phyloP scores from a whole-genome alignment of 176 grass and related monocot species.

The Phragmites australis region DNA sequence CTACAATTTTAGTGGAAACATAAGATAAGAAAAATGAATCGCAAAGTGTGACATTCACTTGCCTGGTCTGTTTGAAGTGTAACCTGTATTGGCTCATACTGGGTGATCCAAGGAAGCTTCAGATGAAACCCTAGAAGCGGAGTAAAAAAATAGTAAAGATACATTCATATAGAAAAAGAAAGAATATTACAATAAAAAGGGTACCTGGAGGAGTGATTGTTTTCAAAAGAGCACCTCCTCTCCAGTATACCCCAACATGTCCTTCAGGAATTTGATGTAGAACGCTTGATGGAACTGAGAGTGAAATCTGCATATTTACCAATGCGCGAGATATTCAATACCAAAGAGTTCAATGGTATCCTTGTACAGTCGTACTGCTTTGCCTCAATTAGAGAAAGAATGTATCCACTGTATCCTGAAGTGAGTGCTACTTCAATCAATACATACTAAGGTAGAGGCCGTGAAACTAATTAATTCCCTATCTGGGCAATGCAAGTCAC shows the following conservation, averaged over 20 bases:
- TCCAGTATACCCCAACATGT: slow-evolving; percentile 98
- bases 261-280: slow-evolving; percentile 99
- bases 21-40: background rate
- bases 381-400: slow-evolving; percentile 22
- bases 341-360: background rate
- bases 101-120: slow-evolving; percentile 87
- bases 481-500: slow-evolving; percentile 2
- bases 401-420: background rate
- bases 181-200: background rate
- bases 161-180: slow-evolving; percentile 24
- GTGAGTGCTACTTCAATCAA: background rate
- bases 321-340: slow-evolving; percentile 17
- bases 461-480: slow-evolving; percentile 9
- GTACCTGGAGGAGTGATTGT: slow-evolving; percentile 89
- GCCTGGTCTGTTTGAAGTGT: slow-evolving; percentile 97
- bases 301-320: slow-evolving; percentile 56
- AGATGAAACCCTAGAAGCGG: slow-evolving; percentile 78
- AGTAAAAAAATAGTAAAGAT: slow-evolving; percentile 19
- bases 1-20: background rate
- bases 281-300: slow-evolving; percentile 60
- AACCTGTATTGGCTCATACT: slow-evolving; percentile 96
- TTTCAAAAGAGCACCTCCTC: slow-evolving; percentile 95
- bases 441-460: background rate
- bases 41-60: slow-evolving; percentile 34
- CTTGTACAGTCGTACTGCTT: background rate